A percentile compares a stretch with the other conserved stretches of the same genome.
Conservation (phyloP, 192 early-diverging fungal species). For the Backusella australiensis region DNA sequence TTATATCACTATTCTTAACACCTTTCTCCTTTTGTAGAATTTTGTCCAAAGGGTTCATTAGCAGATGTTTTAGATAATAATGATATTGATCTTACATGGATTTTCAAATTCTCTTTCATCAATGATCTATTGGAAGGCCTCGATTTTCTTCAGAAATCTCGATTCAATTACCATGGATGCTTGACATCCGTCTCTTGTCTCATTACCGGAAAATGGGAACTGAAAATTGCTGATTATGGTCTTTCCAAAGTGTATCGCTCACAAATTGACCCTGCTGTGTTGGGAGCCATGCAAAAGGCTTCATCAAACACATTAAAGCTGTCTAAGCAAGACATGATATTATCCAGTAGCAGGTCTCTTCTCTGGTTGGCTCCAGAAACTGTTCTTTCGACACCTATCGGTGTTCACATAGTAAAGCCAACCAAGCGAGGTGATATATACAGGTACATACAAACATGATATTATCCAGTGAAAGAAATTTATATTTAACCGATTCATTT, state of each 20-base stretch:
- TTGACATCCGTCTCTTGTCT: constrained; percentile 38
- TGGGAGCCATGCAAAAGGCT: background rate
- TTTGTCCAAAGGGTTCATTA: constrained; percentile 40
- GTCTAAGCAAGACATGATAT: background rate
- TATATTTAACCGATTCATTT: constrained; percentile 5
- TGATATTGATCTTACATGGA: constrained; percentile 44
- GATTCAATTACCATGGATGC: constrained; percentile 39
- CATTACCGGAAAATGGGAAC: constrained; percentile 42
- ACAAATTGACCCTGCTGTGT: background rate
- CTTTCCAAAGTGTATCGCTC: constrained; percentile 28
- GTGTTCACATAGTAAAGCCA: constrained; percentile 25
- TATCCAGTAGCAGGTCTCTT: constrained; percentile 3
- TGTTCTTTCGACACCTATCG: constrained; percentile 14
- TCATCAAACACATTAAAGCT: background rate
- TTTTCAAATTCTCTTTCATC: constrained; percentile 46
- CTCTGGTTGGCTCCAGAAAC: constrained; percentile 40
- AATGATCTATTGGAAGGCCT: constrained; percentile 42
- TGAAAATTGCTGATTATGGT: constrained; percentile 45
- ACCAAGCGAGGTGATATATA: constrained; percentile 39
- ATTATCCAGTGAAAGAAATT: background rate
- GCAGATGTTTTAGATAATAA: constrained; percentile 35
- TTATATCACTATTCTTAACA: background rate
- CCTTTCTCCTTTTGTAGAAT: constrained; percentile 21
- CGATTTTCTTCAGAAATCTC: constrained; percentile 46
- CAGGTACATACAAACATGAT: constrained; percentile 19